A percentile compares a stretch with the other conserved stretches of the same genome.
Evolutionary conservation across 139 green algal genomes (phyloP).

Genomic region (Raphidocelis subcapitata): DNA sequence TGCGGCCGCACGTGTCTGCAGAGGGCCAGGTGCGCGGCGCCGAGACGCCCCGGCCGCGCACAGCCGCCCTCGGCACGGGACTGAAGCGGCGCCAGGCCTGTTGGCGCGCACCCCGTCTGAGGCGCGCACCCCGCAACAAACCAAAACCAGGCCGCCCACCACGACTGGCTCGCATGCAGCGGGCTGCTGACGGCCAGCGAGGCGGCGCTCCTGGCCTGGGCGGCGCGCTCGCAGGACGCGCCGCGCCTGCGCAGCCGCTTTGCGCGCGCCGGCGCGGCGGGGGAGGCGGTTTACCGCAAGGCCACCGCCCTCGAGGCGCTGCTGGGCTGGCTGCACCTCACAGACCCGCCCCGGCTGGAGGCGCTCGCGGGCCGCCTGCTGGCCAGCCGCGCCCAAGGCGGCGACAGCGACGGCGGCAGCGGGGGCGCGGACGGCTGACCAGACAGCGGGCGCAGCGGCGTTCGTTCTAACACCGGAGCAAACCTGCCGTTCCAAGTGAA

Average conservation of each 20-base stretch:
- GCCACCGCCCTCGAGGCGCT: conserved; percentile 19
- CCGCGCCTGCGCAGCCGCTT: conserved; percentile 17
- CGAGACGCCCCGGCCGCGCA: neutral
- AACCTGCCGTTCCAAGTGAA: too few species aligned
- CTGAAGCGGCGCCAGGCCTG: neutral
- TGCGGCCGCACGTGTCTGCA: conserved; percentile 11
- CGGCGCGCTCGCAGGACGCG: neutral
- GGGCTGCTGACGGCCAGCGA: neutral
- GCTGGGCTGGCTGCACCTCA: conserved; percentile 5
- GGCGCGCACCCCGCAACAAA: neutral
- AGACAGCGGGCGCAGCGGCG: neutral
- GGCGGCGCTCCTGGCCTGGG: neutral
- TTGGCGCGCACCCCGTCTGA: neutral
- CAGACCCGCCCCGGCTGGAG: neutral
- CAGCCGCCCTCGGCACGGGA: neutral
- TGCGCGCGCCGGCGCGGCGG: neutral
- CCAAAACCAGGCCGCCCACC: neutral
- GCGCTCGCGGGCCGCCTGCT: neutral
- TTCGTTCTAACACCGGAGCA: neutral
- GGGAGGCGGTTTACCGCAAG: conserved; percentile 6
- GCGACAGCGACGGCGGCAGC: neutral
- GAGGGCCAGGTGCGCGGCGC: conserved; percentile 10
- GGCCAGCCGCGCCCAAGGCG: neutral
- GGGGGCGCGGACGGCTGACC: neutral
- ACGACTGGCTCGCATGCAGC: neutral